Evolutionary conservation across 768 basidiomycete genomes (phyloP).

Genomic region (Suillus lakei): DNA sequence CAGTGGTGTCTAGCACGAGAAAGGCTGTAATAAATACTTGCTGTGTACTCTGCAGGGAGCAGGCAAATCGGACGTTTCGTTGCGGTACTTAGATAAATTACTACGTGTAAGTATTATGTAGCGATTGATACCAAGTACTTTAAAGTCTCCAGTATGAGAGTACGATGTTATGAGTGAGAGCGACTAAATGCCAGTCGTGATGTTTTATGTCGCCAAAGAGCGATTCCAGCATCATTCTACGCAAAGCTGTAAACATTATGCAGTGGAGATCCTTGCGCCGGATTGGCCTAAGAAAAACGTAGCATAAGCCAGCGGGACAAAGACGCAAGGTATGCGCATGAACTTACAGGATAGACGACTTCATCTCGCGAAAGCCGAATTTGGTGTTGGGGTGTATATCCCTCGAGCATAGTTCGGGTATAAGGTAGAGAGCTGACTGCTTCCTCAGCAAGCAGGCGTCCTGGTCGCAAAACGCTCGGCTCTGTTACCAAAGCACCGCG

Average conservation of each 20-base stretch:
- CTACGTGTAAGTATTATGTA: too few relatives aligned
- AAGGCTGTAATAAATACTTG: not conserved
- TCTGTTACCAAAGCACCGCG: not conserved
- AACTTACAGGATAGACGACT: not conserved
- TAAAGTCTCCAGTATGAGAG: not conserved
- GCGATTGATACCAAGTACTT: not conserved
- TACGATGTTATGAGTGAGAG: not conserved
- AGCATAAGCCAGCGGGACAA: not conserved
- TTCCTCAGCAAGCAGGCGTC: not conserved
- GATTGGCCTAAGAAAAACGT: not conserved
- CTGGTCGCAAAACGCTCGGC: not conserved
- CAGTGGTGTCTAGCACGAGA: not conserved
- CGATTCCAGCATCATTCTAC: not conserved
- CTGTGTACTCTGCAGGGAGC: not conserved
- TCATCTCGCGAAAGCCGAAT: not conserved
- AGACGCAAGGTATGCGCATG: not conserved
- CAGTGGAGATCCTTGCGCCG: not conserved
- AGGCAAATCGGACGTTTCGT: too few relatives aligned
- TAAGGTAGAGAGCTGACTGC: not conserved
- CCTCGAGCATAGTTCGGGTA: not conserved
- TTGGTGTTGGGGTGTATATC: not conserved
- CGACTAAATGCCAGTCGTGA: not conserved
- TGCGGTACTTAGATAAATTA: not conserved
- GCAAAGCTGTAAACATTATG: slow-evolving; percentile 1
- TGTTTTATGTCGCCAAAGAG: not conserved